Percentiles rank a stretch among this genome's conserved stretches.
phyloP scores from a whole-genome alignment of 129 eudicot genomes.

The Oenanthe sinensis region DNA sequence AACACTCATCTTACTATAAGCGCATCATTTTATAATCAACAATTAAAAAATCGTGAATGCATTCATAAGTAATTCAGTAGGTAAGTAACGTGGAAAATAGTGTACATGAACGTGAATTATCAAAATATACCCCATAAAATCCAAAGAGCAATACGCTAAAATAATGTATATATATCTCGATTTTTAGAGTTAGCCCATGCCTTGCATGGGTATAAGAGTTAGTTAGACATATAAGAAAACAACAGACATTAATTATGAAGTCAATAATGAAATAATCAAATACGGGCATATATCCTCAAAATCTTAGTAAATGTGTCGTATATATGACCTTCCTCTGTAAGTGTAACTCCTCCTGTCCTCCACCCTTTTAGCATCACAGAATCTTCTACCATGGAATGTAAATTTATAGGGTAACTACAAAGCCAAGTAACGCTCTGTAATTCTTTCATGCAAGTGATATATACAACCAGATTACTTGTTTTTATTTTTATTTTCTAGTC shows the following conservation, averaged over 20 bases:
- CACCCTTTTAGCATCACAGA: neutral
- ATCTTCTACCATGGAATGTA: neutral
- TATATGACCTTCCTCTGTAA: neutral
- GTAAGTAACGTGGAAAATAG: no score
- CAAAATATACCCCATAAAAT: no score
- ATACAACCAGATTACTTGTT: neutral
- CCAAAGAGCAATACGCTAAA: no score
- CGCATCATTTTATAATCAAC: no score
- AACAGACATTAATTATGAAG: neutral
- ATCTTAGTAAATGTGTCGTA: neutral
- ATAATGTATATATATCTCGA: no score
- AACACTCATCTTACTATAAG: no score
- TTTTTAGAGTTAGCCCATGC: no score
- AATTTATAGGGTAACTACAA: neutral
- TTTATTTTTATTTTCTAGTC: neutral
- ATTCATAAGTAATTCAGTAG: no score
- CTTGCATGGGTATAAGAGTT: no score
- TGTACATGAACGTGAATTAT: no score
- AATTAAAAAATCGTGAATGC: no score
- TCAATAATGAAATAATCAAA: neutral
- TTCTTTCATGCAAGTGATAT: neutral
- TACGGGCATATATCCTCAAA: neutral
- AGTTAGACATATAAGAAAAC: neutral
- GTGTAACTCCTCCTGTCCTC: neutral
- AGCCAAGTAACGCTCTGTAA: neutral